These are phyloP conservation scores for Xylaria multiplex DNA, from an alignment of 2,329 filamentous ascomycete species.

Conservation along the genomic window DNA sequence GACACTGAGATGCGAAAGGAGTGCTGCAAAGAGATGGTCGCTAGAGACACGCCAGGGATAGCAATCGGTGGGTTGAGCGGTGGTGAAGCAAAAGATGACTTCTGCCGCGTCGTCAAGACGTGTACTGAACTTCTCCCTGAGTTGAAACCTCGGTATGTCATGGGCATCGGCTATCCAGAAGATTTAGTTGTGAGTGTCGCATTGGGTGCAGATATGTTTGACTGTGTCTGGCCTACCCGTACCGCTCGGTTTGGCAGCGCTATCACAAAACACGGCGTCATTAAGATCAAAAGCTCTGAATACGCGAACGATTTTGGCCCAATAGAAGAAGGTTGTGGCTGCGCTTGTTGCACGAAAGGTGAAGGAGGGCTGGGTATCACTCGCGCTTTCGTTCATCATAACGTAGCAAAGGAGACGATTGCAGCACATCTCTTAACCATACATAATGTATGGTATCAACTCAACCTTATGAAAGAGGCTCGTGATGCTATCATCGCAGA, in stretches of 20 bases:
- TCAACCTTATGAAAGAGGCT: conserved; percentile 81
- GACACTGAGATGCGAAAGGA: conserved; percentile 85
- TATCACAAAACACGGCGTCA: conserved; percentile 80
- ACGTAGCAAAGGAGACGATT: conserved; percentile 92
- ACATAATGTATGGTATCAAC: conserved; percentile 94
- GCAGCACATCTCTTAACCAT: conserved; percentile 87
- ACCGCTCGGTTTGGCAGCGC: conserved; percentile 97
- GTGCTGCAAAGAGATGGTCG: conserved; percentile 89
- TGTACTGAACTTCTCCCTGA: conserved; percentile 88
- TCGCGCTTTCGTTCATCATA: conserved; percentile 88
- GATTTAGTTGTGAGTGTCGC: conserved; percentile 94
- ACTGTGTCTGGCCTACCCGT: conserved; percentile 97
- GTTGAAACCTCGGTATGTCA: conserved; percentile 96
- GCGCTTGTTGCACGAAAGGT: conserved; percentile 75
- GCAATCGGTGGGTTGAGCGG: conserved; percentile 95
- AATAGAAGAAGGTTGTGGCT: conserved; percentile 84
- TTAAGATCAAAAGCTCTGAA: conserved; percentile 82
- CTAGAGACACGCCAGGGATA: conserved; percentile 91
- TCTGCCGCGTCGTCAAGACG: conserved; percentile 87
- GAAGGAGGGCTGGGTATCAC: conserved; percentile 83
- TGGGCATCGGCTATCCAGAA: conserved; percentile 98
- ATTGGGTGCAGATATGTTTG: conserved; percentile 98
- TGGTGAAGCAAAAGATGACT: conserved; percentile 92
- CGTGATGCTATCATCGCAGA: conserved; percentile 85
- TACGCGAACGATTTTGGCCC: conserved; percentile 85